Evolutionary conservation across 257 asterid species (phyloP), one percentile per base, ranked within the genome.

Genomic region (Nemophila menziesii): DNA sequence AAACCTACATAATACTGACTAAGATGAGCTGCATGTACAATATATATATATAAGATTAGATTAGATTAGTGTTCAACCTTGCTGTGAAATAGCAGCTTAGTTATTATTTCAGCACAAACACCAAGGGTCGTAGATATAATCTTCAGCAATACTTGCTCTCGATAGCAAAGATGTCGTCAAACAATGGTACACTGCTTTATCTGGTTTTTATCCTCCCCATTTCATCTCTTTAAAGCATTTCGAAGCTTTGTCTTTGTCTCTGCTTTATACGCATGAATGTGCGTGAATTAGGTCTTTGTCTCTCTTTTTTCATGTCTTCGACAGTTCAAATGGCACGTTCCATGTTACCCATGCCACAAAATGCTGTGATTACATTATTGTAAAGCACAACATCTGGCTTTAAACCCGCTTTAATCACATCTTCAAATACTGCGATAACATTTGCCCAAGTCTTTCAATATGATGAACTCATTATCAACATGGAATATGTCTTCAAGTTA

Each of bases 161-260:
- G 99, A 77, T 4, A 90, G 50, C 64, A 90, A 52, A 0, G 99
- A 81, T 1, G 99, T 85, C 93, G 85, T 90, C 24, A 90, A 45
- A 56, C 99, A 90, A 55, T 85, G 99, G 84, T 81, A 90, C 4
- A 79, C 94, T 3, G 99, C 99, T 64, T 74, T 81, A 72, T 90
- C 99, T 0, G 99, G 89, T 66, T 79, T 61, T 43, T 80, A 29
- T 5, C 86, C 86, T 1, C 73, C 72, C 46, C 26, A 46, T 68
- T 85, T 85, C 93, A 90, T 85, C 46, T 79, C 89, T 64, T 90
- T 86, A 12, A 81, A 90, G 72, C 94, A 90, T 65, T 72, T 73
- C 69, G 85, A 53, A 10, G 99, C 99, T 57, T 81, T 90, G 61
- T 90, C 99, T 0, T 96, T n/a, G n/a, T 79, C 82, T 67, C 96